Conservation (phyloP, 306 rosid species). For the Pyrus pyrifolia region DNA sequence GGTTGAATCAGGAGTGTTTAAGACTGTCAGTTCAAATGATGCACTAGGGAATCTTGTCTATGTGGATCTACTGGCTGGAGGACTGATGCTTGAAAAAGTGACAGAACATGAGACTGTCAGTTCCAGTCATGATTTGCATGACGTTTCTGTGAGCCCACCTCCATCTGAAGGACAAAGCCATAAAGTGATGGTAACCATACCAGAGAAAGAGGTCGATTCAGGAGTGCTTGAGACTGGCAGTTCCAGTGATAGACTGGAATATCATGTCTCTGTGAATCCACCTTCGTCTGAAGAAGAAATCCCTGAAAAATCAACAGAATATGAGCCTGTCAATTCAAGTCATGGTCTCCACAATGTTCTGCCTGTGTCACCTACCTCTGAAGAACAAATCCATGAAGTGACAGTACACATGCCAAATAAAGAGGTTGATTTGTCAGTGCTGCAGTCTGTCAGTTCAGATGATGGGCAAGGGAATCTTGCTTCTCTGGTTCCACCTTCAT, state of each 20-base stretch:
- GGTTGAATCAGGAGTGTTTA: slow-evolving; percentile 14
- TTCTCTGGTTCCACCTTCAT: slow-evolving; percentile 15
- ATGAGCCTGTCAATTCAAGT: slow-evolving; percentile 14
- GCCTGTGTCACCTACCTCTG: slow-evolving; percentile 8
- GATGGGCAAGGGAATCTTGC: slow-evolving; percentile 8
- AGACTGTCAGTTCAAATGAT: slow-evolving; percentile 9
- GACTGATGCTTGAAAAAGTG: slow-evolving; percentile 19
- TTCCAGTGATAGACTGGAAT: slow-evolving; percentile 1
- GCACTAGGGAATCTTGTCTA: slow-evolving; percentile 9
- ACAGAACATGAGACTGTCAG: not conserved
- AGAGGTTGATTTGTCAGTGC: slow-evolving; percentile 15
- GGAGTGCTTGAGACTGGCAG: slow-evolving; percentile 18
- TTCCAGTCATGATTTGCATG: not conserved
- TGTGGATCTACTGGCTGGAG: slow-evolving; percentile 17
- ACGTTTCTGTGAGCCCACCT: slow-evolving; percentile 5
- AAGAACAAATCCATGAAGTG: slow-evolving; percentile 14
- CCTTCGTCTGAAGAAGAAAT: slow-evolving; percentile 17
- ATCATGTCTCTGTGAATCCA: slow-evolving; percentile 15
- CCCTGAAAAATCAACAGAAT: slow-evolving; percentile 7
- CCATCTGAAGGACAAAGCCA: slow-evolving; percentile 19
- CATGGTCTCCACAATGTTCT: slow-evolving; percentile 5
- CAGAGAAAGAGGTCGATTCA: slow-evolving; percentile 18
- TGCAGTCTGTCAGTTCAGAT: slow-evolving; percentile 16
- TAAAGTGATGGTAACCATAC: not conserved
- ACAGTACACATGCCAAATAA: slow-evolving; percentile 6